Base-by-base conservation (phyloP, 2,329 filamentous ascomycete genomes). In the Alternaria viburni region DNA sequence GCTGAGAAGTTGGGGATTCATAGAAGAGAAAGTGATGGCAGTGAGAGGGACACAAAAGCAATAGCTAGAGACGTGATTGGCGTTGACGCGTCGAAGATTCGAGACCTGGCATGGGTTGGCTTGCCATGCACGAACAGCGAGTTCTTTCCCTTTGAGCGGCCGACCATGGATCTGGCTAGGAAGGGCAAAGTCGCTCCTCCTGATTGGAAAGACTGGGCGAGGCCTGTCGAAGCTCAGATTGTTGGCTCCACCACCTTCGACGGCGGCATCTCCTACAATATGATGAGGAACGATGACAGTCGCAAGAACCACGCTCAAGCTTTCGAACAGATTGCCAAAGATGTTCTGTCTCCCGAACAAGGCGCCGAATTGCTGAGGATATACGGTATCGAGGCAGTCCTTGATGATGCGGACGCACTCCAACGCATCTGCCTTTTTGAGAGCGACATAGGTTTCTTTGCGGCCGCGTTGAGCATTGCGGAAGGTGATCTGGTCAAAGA, bases 391-490 rank as follows among this genome's bases (percentile, higher is more conserved):
- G 26, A 25, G 4, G 36, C 36, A 4, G 15, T 28, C 5, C 36
- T 19, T 17, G 32, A 46, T 12, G 66, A 69, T 21, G 23, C 45
- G 3, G 55, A 65, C 12, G 68, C 68, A 5, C 56, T 70, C 2
- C 61, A 70, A 21, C 59, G 57, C 4, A 64, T 69, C 11, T 70
- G 68, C 60, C 52, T 68, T 6, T 70, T 69, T 50, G 68, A 70
- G 54, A 67, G 62, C 46, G 66, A 70, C 25, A 67, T 67, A 55
- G 68, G 68, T 1, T 69, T 70, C 56, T 70, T 70, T 51, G 64
- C 64, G 9, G 66, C 68, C 3, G 68, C 66, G 5, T 26, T 67
- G 9, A 62, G 60, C 43, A 56, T 62, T 12, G 59, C 47, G 4
- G 62, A 62, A 23, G 26, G 25, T 10, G 36, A 61, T 21, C 43